Base-by-base conservation (phyloP, 2,329 filamentous ascomycete species). In the Cyphellophora europaea region DNA sequence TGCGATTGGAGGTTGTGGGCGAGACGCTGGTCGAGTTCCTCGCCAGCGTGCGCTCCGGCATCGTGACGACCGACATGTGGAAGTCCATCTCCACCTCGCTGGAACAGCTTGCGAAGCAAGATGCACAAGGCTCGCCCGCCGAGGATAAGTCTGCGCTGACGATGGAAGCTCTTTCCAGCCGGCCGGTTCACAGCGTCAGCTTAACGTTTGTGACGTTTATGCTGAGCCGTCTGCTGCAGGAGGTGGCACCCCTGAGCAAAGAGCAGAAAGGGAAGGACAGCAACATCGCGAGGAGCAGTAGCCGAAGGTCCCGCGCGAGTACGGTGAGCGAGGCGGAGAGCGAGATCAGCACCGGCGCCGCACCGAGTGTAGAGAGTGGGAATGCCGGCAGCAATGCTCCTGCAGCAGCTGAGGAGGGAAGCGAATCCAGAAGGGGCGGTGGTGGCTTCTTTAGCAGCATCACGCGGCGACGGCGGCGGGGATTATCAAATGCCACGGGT, bases 181-280 rank as follows among this genome's bases (percentile, higher is more conserved):
- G 75, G 0, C 82, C 86, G 0, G 79, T 80, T 32, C 82, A 93
- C 59, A 91, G 86, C 53, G 88, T 94, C 36, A 82, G 82, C 0
- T 93, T 95, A 51, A 82, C 93, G 2, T 87, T 95, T 45, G 63
- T 95, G 11, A 85, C 81, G 0, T 78, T 83, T 6, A 88, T 87
- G 59, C 67, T 95, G 8, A 67, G 69, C 14, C 67, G 70, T 8
- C 66, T 81, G 23, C 60, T 68, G 17, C 63, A 64, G 19, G 75
- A 80, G 49, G 57, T 78, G 19, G 31, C 4, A 11, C 25, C n/a
- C 25, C 19, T 10, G 17, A 14, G 6, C 18, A 31, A 17, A 12
- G 31, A 12, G 15, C 15, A 15, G 13, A 36, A 18, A 18, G 10
- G 14, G 10, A 11, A 30, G 27, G 4, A 16, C 15, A 30, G n/a